phyloP scores from a whole-genome alignment of 768 basidiomycete species.

The Leccinellum albellum region DNA sequence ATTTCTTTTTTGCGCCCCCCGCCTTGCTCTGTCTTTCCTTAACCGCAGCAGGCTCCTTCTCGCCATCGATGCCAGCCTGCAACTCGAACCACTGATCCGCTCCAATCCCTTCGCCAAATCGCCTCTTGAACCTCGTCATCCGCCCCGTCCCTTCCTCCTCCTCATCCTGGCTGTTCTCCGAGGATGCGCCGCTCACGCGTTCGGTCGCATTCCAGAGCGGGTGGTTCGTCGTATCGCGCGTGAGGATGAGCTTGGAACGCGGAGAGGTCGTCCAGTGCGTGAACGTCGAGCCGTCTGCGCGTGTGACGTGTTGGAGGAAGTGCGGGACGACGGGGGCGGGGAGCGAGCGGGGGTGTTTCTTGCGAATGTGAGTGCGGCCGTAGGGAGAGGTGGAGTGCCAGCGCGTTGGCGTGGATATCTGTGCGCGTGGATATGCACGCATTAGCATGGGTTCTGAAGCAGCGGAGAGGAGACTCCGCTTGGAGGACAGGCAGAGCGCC shows the following conservation, averaged over 20 bases:
- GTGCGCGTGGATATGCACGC: conserved; percentile 13
- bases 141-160: conserved; percentile 72
- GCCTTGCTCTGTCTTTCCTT: conserved; percentile 19
- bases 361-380: conserved; percentile 80
- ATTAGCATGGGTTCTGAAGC: neutral
- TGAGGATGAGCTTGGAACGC: conserved; percentile 67
- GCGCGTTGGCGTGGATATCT: conserved; percentile 25
- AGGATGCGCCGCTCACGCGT: conserved; percentile 44
- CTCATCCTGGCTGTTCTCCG: conserved; percentile 50
- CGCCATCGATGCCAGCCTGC: conserved; percentile 25
- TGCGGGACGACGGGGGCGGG: conserved; percentile 84
- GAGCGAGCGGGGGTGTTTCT: conserved; percentile 59
- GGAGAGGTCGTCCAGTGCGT: conserved; percentile 89
- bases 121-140: conserved; percentile 74
- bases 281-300: conserved; percentile 86
- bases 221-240: conserved; percentile 86
- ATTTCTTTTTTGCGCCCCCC: conserved; percentile 18
- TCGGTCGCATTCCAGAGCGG: conserved; percentile 78
- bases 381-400: conserved; percentile 71
- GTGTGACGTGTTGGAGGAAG: conserved; percentile 80
- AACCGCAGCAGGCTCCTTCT: conserved; percentile 25
- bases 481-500: conserved; percentile 11
- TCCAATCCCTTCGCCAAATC: conserved; percentile 55
- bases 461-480: conserved; percentile 8
- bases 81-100: conserved; percentile 29